phyloP scores from a whole-genome alignment of 495 filamentous ascomycete genomes.

The Tuber microsphaerosporum region DNA sequence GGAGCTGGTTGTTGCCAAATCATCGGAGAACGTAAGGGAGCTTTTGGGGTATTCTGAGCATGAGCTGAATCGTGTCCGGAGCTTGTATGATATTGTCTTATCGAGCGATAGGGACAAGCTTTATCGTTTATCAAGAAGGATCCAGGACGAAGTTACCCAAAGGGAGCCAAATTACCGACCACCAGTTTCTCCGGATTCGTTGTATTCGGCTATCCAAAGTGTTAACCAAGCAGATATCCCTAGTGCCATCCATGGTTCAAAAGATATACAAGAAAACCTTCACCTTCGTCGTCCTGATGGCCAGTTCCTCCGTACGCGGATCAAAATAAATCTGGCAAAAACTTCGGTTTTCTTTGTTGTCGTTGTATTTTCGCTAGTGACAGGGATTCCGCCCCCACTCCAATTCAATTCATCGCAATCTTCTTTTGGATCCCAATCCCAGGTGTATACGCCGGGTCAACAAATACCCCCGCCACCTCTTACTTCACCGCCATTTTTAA shows the following conservation, averaged over 20 bases:
- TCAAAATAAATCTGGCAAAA: constrained; percentile 41
- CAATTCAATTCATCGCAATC: constrained; percentile 33
- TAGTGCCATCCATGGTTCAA: constrained; percentile 33
- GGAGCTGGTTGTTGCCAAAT: constrained; percentile 52
- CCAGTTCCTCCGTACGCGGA: constrained; percentile 33
- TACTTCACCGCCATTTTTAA: constrained; percentile 35
- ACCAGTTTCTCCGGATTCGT: constrained; percentile 43
- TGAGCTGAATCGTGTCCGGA: constrained; percentile 44
- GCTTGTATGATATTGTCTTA: constrained; percentile 49
- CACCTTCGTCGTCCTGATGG: constrained; percentile 41
- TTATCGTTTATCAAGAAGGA: constrained; percentile 45
- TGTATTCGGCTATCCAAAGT: constrained; percentile 35
- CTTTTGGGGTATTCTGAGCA: constrained; percentile 45
- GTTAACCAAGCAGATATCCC: constrained; percentile 31
- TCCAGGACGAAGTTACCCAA: constrained; percentile 47
- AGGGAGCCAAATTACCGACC: constrained; percentile 53
- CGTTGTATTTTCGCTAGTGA: constrained; percentile 36
- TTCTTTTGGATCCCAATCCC: constrained; percentile 24
- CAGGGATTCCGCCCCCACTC: constrained; percentile 39
- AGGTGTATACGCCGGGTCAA: constrained; percentile 26
- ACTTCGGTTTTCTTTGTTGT: constrained; percentile 42
- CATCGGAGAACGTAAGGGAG: constrained; percentile 50
- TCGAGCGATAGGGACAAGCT: constrained; percentile 50
- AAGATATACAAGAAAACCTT: constrained; percentile 35
- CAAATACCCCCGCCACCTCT: constrained; percentile 24